These are phyloP conservation scores for Verticillium alfalfae DNA, from an alignment of 2,329 filamentous ascomycete genomes.

Conservation along the genomic window DNA sequence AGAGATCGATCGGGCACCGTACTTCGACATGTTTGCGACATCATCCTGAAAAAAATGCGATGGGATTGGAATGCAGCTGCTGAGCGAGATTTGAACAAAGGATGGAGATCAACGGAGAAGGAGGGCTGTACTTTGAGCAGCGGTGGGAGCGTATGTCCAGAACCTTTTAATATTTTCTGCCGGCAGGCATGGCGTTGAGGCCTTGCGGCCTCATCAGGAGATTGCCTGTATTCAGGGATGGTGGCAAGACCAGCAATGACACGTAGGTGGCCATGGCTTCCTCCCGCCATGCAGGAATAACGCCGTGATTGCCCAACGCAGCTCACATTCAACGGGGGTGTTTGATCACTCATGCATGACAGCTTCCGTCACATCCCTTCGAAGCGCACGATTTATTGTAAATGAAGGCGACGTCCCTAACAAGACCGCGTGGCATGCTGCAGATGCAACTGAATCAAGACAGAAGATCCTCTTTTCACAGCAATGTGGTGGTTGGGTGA, in stretches of 20 bases:
- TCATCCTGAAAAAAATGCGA: background rate
- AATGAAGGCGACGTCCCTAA: background rate
- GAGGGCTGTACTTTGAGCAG: background rate
- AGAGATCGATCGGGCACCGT: background rate
- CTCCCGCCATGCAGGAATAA: background rate
- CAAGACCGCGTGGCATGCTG: background rate
- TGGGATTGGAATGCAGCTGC: background rate
- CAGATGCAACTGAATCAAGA: background rate
- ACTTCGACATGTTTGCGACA: background rate
- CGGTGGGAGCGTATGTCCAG: background rate
- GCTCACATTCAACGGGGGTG: no score
- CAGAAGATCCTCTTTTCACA: background rate
- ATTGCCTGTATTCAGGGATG: slow-evolving; percentile 4
- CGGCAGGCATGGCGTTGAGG: slow-evolving; percentile 4
- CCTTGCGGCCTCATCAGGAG: slow-evolving; percentile 17
- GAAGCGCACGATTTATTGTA: background rate
- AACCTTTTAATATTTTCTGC: slow-evolving; percentile 2
- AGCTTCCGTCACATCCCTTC: background rate
- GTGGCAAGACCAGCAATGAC: background rate
- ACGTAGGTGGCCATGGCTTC: slow-evolving; percentile 1
- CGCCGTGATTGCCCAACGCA: background rate
- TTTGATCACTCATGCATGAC: background rate
- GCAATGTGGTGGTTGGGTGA: background rate
- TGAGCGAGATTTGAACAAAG: background rate
- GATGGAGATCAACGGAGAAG: background rate